Base-by-base conservation (phyloP, 2,329 filamentous ascomycete genomes). In the Aaosphaeria pasadenensis region DNA sequence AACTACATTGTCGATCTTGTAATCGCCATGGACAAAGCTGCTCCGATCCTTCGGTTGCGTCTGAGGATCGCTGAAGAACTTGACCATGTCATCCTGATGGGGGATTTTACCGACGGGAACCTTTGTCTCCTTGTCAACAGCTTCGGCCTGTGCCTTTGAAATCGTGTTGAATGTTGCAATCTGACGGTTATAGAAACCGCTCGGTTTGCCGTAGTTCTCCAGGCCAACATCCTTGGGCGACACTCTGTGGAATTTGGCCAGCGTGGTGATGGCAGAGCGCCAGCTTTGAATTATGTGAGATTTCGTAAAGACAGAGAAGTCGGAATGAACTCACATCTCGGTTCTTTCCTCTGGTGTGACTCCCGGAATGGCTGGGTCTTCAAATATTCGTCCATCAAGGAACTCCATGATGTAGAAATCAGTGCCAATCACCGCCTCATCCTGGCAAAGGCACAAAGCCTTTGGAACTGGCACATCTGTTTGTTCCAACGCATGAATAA, bases 321-420 rank as follows among this genome's bases (percentile, higher is more conserved):
- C 9, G 9, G 33, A 11, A 9, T 11, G 30, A 6, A 67, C 76
- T 48, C 69, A 85, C 84, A 96, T 87, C 61, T 82, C 82, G 31
- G 75, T 83, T 50, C 92, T 81, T 57, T 95, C 86, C 38, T 77
- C 77, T 0, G 87, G 71, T 29, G 78, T 79, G 9, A 90, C 82
- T 9, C 77, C 86, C 2, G 90, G 91, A 66, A 97, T 85, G 31
- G 86, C 77, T 39, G 91, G 87, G 71, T 97, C 90, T 63, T 92
- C 89, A 64, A 97, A 89, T 73, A 96, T 95, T 63, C 94, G 86
- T 17, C 94, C 94, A 64, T 95, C 88, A 52, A 97, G 79, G 69
- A 94, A 97, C 69, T 90, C 86, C 94, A 99, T 97, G 64, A 97
- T 86, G 74, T 99, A 97, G 71, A 97, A 99, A 5, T 91, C 83